Evolutionary conservation across 495 filamentous ascomycete species (phyloP).

Genomic region (Podospora didyma): DNA sequence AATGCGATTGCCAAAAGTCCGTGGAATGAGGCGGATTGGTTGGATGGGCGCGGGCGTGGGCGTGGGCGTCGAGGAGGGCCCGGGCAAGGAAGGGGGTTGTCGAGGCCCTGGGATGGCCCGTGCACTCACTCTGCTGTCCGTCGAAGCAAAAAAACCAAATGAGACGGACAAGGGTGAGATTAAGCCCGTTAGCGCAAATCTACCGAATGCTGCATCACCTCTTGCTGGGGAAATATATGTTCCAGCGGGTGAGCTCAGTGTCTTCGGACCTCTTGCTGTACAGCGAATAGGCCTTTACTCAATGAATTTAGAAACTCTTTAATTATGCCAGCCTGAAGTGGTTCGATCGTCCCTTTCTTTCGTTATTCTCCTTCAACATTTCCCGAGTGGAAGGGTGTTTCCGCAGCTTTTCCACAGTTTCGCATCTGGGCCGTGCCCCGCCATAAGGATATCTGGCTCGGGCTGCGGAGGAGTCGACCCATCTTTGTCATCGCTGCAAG

Average conservation of each 20-base stretch:
- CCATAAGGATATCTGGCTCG: not conserved
- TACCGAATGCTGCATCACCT: not conserved
- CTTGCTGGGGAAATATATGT: too few species aligned
- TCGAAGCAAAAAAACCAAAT: slow-evolving; percentile 22
- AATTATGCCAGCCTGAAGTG: too few species aligned
- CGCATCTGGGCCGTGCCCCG: not conserved
- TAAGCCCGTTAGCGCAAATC: slow-evolving; percentile 17
- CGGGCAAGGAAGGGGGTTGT: not conserved
- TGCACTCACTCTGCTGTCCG: slow-evolving; percentile 6
- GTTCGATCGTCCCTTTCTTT: too few species aligned
- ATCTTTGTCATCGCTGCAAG: not conserved
- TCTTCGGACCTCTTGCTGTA: too few species aligned
- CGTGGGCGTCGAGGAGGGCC: slow-evolving; percentile 5
- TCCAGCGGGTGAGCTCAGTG: too few species aligned
- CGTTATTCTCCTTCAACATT: too few species aligned
- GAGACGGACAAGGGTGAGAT: slow-evolving; percentile 24
- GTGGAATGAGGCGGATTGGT: slow-evolving; percentile 24
- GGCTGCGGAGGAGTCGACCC: too few species aligned
- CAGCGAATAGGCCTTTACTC: too few species aligned
- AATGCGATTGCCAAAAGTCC: slow-evolving; percentile 16
- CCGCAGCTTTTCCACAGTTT: not conserved
- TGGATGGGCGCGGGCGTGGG: too few species aligned
- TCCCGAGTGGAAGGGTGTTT: too few species aligned
- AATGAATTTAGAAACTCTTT: too few species aligned
- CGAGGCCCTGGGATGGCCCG: slow-evolving; percentile 16